Evolutionary conservation across 768 basidiomycete genomes (phyloP).

Genomic region (Porphyrellus cyaneotinctus): DNA sequence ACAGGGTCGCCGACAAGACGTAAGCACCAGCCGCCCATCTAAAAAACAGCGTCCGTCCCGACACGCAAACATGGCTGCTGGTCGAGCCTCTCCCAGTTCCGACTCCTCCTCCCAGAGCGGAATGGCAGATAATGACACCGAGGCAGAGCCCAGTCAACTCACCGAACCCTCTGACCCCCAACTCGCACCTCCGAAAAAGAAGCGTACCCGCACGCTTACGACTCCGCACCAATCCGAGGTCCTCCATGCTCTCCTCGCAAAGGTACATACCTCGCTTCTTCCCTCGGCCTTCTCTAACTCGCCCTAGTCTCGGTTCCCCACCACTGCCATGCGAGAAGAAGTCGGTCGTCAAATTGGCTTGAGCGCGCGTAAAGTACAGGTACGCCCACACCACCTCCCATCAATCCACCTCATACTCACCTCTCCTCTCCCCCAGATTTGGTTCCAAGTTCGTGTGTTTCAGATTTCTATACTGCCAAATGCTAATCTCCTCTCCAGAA

Average conservation of each 20-base stretch:
- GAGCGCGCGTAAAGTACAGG: slow-evolving; percentile 88
- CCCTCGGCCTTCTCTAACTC: background rate
- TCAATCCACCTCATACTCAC: slow-evolving; percentile 10
- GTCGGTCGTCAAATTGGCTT: slow-evolving; percentile 85
- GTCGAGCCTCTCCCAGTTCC: slow-evolving; percentile 26
- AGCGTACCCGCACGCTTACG: slow-evolving; percentile 83
- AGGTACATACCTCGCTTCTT: slow-evolving; percentile 45
- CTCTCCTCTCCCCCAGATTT: slow-evolving; percentile 51
- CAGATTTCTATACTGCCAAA: background rate
- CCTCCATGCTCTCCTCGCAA: slow-evolving; percentile 80
- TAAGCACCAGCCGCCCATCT: slow-evolving; percentile 15
- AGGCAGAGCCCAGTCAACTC: slow-evolving; percentile 41
- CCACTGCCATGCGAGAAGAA: slow-evolving; percentile 82
- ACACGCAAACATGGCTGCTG: slow-evolving; percentile 19
- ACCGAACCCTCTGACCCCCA: slow-evolving; percentile 34
- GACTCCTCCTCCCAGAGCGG: slow-evolving; percentile 50
- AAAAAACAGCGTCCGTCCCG: slow-evolving; percentile 19
- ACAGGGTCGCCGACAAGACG: slow-evolving; percentile 15
- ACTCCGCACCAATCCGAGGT: slow-evolving; percentile 87
- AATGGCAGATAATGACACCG: slow-evolving; percentile 58
- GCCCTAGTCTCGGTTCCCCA: slow-evolving; percentile 79
- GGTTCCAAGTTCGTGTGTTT: slow-evolving; percentile 66
- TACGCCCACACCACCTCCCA: slow-evolving; percentile 34
- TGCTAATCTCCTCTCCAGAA: slow-evolving; percentile 46
- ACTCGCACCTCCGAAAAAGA: slow-evolving; percentile 41